Evolutionary conservation across 2,329 filamentous ascomycete genomes (phyloP), one percentile per base, ranked within the genome.

Genomic region (Beauveria sp.): DNA sequence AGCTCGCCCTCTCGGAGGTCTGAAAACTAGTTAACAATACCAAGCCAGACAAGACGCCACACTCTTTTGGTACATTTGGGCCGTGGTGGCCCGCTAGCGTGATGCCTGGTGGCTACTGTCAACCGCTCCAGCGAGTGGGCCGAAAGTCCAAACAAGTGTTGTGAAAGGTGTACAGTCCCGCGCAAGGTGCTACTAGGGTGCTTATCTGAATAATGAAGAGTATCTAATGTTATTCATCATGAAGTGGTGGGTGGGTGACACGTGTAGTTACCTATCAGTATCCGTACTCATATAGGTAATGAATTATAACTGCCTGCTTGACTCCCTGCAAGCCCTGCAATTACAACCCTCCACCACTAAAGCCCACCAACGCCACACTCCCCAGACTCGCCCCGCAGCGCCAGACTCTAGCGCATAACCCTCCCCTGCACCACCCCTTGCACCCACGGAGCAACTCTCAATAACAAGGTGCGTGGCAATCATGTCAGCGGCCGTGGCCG

Each of bases 311-410:
- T 34, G 30, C 5, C 30, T 34, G 30, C 16, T 43, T 8, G 4
- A 54, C 3, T 9, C 18, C 28, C 18, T 41, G n/a, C n/a, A 54
- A 8, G 55, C 55, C 55, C 44, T 57, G 55, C 34, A 57, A 50
- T 34, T 44, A 44, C 18, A 52, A n/a, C 40, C 9, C 24, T 30
- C 14, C 14, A 30, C 14, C 18, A 12, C 24, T 18, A n/a, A 30
- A 30, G 26, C 41, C 10, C 24, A 26, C 28, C 55, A 52, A 24
- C 43, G n/a, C 44, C 28, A 24, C 43, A 3, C 26, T 34, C 55
- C 55, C 55, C 55, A 40, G 44, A 57, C 55, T 57, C 18, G 40
- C 55, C 55, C 55, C 55, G 50, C 50, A 37, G n/a, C 28, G n/a
- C 41, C 41, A 43, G 41, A 43, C 41, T 43, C 44, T 58, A 58